Conservation (phyloP, 2,329 filamentous ascomycete genomes). For the Colletotrichum coccodes region DNA sequence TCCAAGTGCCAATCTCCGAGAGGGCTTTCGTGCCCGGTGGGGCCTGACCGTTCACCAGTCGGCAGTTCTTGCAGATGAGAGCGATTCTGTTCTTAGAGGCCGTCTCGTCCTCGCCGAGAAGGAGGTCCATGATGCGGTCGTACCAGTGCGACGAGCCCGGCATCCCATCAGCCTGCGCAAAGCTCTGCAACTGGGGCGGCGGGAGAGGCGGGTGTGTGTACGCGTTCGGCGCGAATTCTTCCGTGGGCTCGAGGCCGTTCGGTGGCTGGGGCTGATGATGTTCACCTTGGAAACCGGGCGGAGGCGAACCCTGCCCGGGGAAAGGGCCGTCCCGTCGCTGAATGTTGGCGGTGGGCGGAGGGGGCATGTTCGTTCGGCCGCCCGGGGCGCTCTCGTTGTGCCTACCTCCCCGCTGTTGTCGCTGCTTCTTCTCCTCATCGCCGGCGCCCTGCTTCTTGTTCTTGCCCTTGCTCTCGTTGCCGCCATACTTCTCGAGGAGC, state of each 20-base stretch:
- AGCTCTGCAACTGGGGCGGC: slow-evolving; percentile 32
- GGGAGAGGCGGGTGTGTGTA: slow-evolving; percentile 51
- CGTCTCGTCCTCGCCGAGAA: slow-evolving; percentile 95
- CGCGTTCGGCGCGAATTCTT: slow-evolving; percentile 82
- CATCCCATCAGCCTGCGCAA: slow-evolving; percentile 19
- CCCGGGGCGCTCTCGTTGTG: slow-evolving; percentile 35
- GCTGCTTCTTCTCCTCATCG: slow-evolving; percentile 43
- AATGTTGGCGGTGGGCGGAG: slow-evolving; percentile 73
- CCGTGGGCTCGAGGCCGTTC: slow-evolving; percentile 52
- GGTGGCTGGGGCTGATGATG: slow-evolving; percentile 37
- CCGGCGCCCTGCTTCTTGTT: slow-evolving; percentile 39
- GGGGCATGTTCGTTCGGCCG: slow-evolving; percentile 60
- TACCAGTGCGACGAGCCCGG: slow-evolving; percentile 77
- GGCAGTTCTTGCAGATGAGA: slow-evolving; percentile 83
- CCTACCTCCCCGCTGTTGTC: slow-evolving; percentile 10
- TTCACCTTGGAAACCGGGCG: slow-evolving; percentile 27
- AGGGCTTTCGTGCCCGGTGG: slow-evolving; percentile 84
- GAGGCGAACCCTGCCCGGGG: slow-evolving; percentile 41
- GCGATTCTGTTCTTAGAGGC: slow-evolving; percentile 90
- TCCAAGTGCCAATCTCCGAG: slow-evolving; percentile 87
- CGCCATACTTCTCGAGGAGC: slow-evolving; percentile 93
- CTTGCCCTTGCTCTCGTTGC: slow-evolving; percentile 61
- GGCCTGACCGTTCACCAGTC: slow-evolving; percentile 94
- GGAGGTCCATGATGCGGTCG: slow-evolving; percentile 89
- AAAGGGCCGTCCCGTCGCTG: slow-evolving; percentile 49